phyloP scores from a whole-genome alignment of 2,329 filamentous ascomycete species.

The Hypoxylon rubiginosum region DNA sequence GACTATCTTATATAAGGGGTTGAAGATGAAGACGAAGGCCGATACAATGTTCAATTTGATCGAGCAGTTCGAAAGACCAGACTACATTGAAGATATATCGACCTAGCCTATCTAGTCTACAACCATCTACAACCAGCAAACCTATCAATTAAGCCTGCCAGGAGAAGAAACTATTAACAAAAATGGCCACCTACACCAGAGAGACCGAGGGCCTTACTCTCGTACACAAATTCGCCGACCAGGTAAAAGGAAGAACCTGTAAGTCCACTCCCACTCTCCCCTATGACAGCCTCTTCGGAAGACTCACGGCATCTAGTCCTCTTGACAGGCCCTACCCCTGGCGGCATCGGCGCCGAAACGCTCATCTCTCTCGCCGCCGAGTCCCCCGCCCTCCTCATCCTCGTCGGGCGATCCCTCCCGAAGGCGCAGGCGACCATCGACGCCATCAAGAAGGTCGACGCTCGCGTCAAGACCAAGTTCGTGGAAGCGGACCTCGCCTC shows the following conservation, averaged over 20 bases:
- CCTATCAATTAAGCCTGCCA: neutral
- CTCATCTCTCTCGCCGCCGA: conserved; percentile 49
- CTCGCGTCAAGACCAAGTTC: conserved; percentile 45
- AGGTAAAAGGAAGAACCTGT: conserved; percentile 49
- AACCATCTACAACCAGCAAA: neutral
- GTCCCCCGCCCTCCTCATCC: conserved; percentile 48
- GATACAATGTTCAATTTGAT: neutral
- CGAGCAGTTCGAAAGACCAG: conserved; percentile 4
- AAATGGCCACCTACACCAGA: conserved; percentile 40
- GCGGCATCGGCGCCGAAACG: conserved; percentile 52
- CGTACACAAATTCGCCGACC: conserved; percentile 44
- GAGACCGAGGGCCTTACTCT: conserved; percentile 40
- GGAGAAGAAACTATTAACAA: conserved; percentile 11
- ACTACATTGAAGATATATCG: neutral
- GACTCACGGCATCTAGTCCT: conserved; percentile 45
- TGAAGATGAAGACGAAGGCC: conserved; percentile 1
- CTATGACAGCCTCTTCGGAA: neutral
- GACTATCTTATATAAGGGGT: conserved; percentile 15
- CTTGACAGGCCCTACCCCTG: conserved; percentile 51
- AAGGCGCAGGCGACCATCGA: conserved; percentile 50
- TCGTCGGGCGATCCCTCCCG: conserved; percentile 47
- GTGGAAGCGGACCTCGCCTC: conserved; percentile 49
- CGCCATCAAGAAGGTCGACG: conserved; percentile 44
- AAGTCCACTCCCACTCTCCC: conserved; percentile 12
- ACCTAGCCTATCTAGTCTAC: neutral